Base-by-base conservation (phyloP, 805 yeast species). In the Candida nitratophila region DNA sequence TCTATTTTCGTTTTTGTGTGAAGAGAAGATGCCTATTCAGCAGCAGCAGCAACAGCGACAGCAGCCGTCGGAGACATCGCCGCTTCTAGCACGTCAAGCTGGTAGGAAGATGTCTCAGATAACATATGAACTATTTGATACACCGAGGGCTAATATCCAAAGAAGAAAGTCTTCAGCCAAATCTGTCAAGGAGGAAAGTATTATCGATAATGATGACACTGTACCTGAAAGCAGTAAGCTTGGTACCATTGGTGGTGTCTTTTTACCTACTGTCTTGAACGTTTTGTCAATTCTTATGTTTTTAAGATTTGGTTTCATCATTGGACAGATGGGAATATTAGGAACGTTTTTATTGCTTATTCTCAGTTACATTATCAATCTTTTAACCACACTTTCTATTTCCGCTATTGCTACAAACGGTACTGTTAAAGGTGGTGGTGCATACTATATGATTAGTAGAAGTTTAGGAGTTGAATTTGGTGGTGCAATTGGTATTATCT, bases 391-490 rank as follows among this genome's bases (percentile, higher is more conserved):
- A 0, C 64, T 93, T 51, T 86, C 96, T 19, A 81, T 93, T 46
- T 86, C 96, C 44, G 99, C 99, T 1, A 93, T 93, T 48, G 88
- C 97, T 2, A 93, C 99, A 2, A 93, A 93, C 59, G 99, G 99
- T 20, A 88, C 95, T 0, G 98, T 93, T 2, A 77, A 89, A 52
- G 98, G 98, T 14, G 99, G 99, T 15, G 99, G 99, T 40, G 97
- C 98, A 0, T 93, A 93, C 60, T 93, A 89, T 56, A 93, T 93
- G 97, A 88, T 93, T 47, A 85, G 96, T 30, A 73, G 99, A 52
- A 83, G 96, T 30, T 68, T 93, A 48, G 99, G 99, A 0, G 96
- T 97, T 3, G 99, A 93, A 60, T 93, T 93, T 64, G 99, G 99
- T 24, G 99, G 99, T 3, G 85, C 96, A 4, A 91, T 93, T 50